Conservation (phyloP, 345 rosid genomes). For the Citrus hindsii region DNA sequence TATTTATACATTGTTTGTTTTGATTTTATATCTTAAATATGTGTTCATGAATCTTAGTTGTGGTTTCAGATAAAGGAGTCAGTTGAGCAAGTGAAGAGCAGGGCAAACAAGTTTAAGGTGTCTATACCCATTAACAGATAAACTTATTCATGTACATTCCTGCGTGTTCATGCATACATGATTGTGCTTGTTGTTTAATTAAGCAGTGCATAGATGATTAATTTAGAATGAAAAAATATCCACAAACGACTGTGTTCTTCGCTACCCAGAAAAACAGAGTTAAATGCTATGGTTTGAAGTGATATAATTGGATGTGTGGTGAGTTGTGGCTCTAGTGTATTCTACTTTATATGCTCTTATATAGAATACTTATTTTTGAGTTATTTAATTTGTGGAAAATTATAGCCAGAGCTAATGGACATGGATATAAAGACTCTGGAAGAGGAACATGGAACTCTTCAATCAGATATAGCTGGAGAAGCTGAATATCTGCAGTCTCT, state of each 20-base stretch:
- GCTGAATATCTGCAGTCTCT: conserved; percentile 47
- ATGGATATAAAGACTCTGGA: conserved; percentile 46
- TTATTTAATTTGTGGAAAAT: conserved; percentile 8
- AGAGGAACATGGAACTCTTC: conserved; percentile 49
- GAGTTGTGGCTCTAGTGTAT: background rate
- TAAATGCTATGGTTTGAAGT: background rate
- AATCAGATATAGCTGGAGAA: conserved; percentile 59
- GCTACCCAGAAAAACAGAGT: background rate
- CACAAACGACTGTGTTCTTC: background rate
- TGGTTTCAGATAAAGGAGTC: conserved; percentile 52
- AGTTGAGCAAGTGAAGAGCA: conserved; percentile 41
- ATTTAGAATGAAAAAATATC: background rate
- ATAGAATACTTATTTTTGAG: background rate
- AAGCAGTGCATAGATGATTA: background rate
- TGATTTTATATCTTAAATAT: background rate
- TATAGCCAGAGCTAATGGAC: conserved; percentile 57
- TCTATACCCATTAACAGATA: conserved; percentile 9
- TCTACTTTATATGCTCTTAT: background rate
- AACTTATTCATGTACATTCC: background rate
- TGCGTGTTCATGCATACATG: background rate
- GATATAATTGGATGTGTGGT: background rate
- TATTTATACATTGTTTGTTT: background rate
- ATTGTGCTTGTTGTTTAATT: conserved; percentile 8
- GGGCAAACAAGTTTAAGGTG: conserved; percentile 51
- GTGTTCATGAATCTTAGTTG: conserved; percentile 11